Evolutionary conservation across 108 stramenopile species (phyloP).

Genomic region (Cyclotella sp.): DNA sequence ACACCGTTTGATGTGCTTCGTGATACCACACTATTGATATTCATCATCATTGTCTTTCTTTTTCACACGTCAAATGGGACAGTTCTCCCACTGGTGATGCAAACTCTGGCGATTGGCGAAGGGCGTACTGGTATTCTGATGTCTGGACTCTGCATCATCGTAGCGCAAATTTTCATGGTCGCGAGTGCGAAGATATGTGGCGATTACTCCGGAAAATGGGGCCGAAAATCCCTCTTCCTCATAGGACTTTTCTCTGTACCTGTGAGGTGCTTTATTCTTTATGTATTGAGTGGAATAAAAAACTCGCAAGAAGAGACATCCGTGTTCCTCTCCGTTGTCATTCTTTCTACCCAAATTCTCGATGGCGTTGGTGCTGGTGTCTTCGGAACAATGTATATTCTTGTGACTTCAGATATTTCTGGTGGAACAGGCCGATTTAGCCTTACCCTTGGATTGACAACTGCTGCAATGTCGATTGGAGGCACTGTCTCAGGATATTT

Average conservation of each 20-base stretch:
- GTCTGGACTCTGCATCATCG: constrained; percentile 86
- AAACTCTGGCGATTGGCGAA: constrained; percentile 82
- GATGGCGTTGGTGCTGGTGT: constrained; percentile 91
- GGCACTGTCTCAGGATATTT: constrained; percentile 91
- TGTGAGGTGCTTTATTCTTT: constrained; percentile 79
- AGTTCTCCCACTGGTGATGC: constrained; percentile 89
- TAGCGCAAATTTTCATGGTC: constrained; percentile 90
- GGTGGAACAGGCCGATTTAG: constrained; percentile 88
- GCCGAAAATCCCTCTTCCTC: constrained; percentile 83
- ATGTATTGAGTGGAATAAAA: constrained; percentile 56
- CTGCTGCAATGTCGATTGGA: constrained; percentile 90
- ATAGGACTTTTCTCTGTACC: constrained; percentile 83
- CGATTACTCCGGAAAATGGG: constrained; percentile 79
- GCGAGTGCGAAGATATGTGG: constrained; percentile 81
- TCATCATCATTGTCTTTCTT: constrained; percentile 77
- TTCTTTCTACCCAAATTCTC: constrained; percentile 85
- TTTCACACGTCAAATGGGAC: constrained; percentile 91
- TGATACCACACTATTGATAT: constrained; percentile 79
- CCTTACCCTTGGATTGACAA: constrained; percentile 80
- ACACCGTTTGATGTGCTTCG: constrained; percentile 74
- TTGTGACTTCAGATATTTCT: constrained; percentile 88
- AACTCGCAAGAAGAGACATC: constrained; percentile 40
- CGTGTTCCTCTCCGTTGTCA: constrained; percentile 60
- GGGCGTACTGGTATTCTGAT: constrained; percentile 79
- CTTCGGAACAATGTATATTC: constrained; percentile 92